Evolutionary conservation across 129 eudicot genomes (phyloP).

Genomic region (Tanacetum coccineum): DNA sequence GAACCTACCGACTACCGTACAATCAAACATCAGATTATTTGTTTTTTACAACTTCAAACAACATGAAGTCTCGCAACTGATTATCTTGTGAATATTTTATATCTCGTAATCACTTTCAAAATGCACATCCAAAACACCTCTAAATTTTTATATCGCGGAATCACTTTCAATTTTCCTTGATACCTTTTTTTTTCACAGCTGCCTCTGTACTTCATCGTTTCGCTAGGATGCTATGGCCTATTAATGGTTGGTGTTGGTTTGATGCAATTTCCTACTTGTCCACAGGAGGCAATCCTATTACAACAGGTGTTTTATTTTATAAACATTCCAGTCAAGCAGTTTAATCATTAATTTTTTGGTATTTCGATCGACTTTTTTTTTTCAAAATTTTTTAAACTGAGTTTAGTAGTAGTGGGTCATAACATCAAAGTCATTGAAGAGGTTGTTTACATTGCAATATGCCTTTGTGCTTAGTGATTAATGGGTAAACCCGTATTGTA

Average conservation of each 20-base stretch:
- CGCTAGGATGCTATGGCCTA: constrained; percentile 88
- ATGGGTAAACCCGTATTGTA: background rate
- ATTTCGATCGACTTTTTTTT: too few species aligned
- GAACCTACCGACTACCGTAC: too few species aligned
- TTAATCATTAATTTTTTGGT: too few species aligned
- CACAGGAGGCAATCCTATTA: constrained; percentile 67
- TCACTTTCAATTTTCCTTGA: background rate
- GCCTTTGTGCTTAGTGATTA: too few species aligned
- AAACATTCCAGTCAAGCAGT: too few species aligned
- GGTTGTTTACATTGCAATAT: background rate
- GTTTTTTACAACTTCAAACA: too few species aligned
- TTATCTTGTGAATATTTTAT: background rate
- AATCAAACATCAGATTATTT: too few species aligned
- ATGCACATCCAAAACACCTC: too few species aligned
- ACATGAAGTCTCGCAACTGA: too few species aligned
- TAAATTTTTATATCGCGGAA: too few species aligned
- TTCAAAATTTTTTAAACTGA: background rate
- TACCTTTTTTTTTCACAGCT: constrained; percentile 35
- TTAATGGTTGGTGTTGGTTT: constrained; percentile 92
- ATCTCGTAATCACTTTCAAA: background rate
- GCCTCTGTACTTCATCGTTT: constrained; percentile 74
- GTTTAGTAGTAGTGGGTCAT: background rate
- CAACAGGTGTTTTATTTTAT: constrained; percentile 71
- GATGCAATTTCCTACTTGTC: constrained; percentile 91
- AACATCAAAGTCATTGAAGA: background rate